Evolutionary conservation across 164 flowering plant genomes (phyloP).

Genomic region (Warburgia ugandensis): DNA sequence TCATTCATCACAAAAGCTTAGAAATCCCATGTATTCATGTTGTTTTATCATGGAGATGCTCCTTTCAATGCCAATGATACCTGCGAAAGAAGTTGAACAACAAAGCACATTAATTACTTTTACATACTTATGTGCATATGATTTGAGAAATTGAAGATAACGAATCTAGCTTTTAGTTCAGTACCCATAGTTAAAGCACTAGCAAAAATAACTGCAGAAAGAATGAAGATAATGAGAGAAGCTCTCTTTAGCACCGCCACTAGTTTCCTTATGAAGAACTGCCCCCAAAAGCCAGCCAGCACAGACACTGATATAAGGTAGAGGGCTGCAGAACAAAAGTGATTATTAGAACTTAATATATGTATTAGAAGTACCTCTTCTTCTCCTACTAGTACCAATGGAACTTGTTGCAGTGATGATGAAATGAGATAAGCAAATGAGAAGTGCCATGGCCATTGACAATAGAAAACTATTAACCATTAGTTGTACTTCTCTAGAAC

Average conservation of each 20-base stretch:
- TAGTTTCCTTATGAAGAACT: slow-evolving; percentile 63
- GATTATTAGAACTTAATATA: too few species aligned
- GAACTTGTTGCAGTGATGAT: neutral
- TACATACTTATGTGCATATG: neutral
- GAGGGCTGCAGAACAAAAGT: slow-evolving; percentile 15
- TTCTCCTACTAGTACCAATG: too few species aligned
- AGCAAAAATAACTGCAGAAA: slow-evolving; percentile 85
- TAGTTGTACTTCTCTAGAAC: too few species aligned
- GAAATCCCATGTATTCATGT: slow-evolving; percentile 93
- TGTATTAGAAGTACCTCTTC: too few species aligned
- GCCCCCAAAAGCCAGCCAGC: slow-evolving; percentile 33
- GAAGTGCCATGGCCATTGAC: too few species aligned
- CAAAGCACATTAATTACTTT: neutral
- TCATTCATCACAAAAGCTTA: slow-evolving; percentile 54
- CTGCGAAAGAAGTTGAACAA: slow-evolving; percentile 25
- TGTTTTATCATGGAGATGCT: slow-evolving; percentile 62
- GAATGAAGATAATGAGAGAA: slow-evolving; percentile 77
- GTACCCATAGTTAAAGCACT: slow-evolving; percentile 96
- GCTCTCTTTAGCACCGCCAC: slow-evolving; percentile 60
- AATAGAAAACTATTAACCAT: too few species aligned
- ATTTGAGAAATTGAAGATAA: neutral
- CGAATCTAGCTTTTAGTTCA: neutral
- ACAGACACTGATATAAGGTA: slow-evolving; percentile 18
- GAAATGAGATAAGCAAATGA: neutral
- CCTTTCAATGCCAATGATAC: slow-evolving; percentile 52